These are phyloP conservation scores for Aphanomyces euteiches DNA, from an alignment of 352 stramenopile genomes.

Conservation along the genomic window DNA sequence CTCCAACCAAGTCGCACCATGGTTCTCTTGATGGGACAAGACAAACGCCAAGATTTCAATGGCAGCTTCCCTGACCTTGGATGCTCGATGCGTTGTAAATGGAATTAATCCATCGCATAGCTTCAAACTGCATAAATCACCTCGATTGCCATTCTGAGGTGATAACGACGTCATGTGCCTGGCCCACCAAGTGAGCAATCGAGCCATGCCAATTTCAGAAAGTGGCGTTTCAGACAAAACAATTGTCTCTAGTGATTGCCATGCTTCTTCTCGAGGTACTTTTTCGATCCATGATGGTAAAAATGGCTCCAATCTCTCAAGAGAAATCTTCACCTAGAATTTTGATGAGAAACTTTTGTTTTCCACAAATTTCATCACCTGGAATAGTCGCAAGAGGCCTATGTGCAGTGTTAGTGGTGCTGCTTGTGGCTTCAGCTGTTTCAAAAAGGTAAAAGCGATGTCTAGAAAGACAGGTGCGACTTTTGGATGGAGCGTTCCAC, in stretches of 20 bases:
- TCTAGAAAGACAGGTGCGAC: slow-evolving; percentile 1
- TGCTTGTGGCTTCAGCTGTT: not conserved
- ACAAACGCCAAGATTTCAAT: not conserved
- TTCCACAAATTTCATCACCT: not conserved
- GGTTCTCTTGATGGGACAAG: not conserved
- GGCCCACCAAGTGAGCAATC: slow-evolving; percentile 13
- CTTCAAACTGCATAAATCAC: not conserved
- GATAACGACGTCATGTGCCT: not conserved
- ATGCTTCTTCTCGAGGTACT: too few species aligned
- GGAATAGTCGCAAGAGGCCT: slow-evolving; percentile 11
- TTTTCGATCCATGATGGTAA: too few species aligned
- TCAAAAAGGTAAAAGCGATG: not conserved
- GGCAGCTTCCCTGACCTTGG: slow-evolving; percentile 11
- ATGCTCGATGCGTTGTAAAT: slow-evolving; percentile 13
- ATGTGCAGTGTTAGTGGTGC: not conserved
- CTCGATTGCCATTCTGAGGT: not conserved
- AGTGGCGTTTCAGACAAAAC: not conserved
- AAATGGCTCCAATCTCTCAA: too few species aligned
- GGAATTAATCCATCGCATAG: slow-evolving; percentile 14
- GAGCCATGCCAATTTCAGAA: slow-evolving; percentile 8
- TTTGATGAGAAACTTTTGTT: too few species aligned
- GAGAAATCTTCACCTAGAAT: too few species aligned
- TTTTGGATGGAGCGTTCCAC: slow-evolving; percentile 8
- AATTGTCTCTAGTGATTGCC: too few species aligned
- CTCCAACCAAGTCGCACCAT: not conserved